A percentile compares a stretch with the other conserved stretches of the same genome.
These are phyloP conservation scores for Lagerstroemia speciosa DNA, from an alignment of 345 rosid species.

Conservation along the genomic window DNA sequence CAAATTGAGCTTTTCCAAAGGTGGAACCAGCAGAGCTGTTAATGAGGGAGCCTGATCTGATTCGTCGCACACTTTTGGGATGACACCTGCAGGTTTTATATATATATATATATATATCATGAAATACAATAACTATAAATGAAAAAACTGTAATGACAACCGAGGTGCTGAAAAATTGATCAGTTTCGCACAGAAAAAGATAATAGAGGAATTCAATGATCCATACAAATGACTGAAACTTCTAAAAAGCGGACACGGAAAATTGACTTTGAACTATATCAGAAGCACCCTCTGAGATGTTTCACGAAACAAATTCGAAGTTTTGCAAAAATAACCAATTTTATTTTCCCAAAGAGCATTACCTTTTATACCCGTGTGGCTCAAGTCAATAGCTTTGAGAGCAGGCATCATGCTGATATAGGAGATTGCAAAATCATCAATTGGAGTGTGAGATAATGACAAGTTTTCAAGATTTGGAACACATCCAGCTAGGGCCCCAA, in stretches of 20 bases:
- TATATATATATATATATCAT: constrained; percentile 7
- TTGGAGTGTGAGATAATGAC: constrained; percentile 42
- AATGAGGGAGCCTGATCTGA: constrained; percentile 21
- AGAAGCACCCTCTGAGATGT: background rate
- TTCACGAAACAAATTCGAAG: too few relatives aligned
- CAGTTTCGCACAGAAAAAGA: background rate
- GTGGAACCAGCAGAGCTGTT: constrained; percentile 47
- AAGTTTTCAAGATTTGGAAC: constrained; percentile 61
- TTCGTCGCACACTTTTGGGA: constrained; percentile 22
- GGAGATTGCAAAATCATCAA: constrained; percentile 54
- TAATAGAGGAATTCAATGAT: background rate
- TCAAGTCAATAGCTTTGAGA: constrained; percentile 62
- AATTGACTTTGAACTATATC: background rate
- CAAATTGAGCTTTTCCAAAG: constrained; percentile 53
- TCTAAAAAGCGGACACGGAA: background rate
- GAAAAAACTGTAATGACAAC: background rate
- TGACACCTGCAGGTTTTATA: constrained; percentile 43
- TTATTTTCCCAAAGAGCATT: constrained; percentile 39
- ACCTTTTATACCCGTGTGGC: constrained; percentile 76
- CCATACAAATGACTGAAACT: background rate
- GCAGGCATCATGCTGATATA: constrained; percentile 51
- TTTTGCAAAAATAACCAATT: too few relatives aligned
- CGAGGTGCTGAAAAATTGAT: background rate
- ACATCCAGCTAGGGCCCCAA: constrained; percentile 47
- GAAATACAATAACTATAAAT: background rate